Evolutionary conservation across 331 rosid species (phyloP), one percentile per base, ranked within the genome.

Genomic region (Malus hybrid): DNA sequence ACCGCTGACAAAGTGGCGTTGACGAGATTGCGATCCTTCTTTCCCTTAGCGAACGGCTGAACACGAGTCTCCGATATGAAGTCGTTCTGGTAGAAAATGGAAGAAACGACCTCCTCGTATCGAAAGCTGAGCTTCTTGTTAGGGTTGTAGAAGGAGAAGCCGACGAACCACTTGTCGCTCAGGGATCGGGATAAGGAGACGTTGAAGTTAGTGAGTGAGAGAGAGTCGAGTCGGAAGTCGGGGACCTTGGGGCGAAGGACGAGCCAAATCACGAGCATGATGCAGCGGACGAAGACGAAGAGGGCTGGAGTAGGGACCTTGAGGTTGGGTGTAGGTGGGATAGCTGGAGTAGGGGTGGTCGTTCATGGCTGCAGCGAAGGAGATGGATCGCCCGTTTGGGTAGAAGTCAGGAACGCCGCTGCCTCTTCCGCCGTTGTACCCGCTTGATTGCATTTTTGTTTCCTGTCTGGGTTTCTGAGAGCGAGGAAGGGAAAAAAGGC

Each of bases 211-310:
- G 88, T 0, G 53, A 93, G 39, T 0, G 92, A 77, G 63, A 91
- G 55, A 1, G 95, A 52, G 33, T 85, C 86, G 79, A 93, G 16
- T 0, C 72, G 79, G 82, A 87, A 82, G 33, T 83, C 74, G 0
- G 98, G 97, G 80, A 88, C 78, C 4, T 83, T 86, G 29, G 98
- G 98, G 46, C 97, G 97, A 22, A 93, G 88, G 75, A 93, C 87
- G 46, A 93, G 97, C 97, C 97, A 91, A 2, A 90, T 63, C 53
- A 91, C 64, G 73, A 93, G 74, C 24, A 86, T 58, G 64, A 87
- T 65, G 5, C 75, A 82, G 76, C 88, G 91, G 58, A 87, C 39
- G 52, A 86, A 13, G 22, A 90, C 76, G 64, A 83, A 85, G 75
- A 87, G 78, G 79, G 89, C 77, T 30, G 32, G 79, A 30, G 61